Percentiles rank a stretch among this genome's conserved stretches.
Evolutionary conservation across 192 early-diverging fungal species (phyloP).

Genomic region (Linderina pennispora): DNA sequence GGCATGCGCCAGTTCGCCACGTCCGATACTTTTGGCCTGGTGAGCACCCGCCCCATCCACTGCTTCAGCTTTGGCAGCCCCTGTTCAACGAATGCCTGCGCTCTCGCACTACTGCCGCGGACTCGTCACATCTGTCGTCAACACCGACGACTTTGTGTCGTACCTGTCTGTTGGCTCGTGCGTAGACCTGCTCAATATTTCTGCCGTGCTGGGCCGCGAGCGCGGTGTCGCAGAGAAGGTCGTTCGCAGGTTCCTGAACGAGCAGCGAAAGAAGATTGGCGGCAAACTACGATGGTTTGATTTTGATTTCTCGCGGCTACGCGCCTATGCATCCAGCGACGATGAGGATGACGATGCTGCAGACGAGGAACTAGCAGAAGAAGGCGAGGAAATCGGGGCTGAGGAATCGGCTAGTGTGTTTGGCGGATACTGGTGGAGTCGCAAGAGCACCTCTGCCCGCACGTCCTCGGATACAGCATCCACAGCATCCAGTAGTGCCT

Average conservation of each 20-base stretch:
- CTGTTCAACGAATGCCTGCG: constrained; percentile 59
- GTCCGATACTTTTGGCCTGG: constrained; percentile 55
- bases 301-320: constrained; percentile 41
- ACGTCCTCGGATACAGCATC: constrained; percentile 1
- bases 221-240: constrained; percentile 62
- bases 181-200: constrained; percentile 70
- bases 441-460: neutral
- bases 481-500: neutral
- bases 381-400: neutral
- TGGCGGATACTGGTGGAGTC: constrained; percentile 5
- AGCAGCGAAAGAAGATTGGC: constrained; percentile 27
- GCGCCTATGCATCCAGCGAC: constrained; percentile 14
- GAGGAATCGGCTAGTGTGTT: neutral
- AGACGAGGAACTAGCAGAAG: neutral
- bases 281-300: constrained; percentile 27
- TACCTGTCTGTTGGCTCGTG: constrained; percentile 69
- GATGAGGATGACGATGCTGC: neutral
- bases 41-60: constrained; percentile 67
- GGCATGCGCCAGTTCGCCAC: constrained; percentile 56
- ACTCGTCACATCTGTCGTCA: constrained; percentile 76
- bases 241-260: constrained; percentile 50
- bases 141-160: constrained; percentile 73
- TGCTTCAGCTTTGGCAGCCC: constrained; percentile 85
- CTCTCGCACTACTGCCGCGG: constrained; percentile 65
- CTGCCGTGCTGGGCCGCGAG: constrained; percentile 53